Base-by-base conservation (phyloP, 2,329 filamentous ascomycete genomes). In the Didymella lethalis region DNA sequence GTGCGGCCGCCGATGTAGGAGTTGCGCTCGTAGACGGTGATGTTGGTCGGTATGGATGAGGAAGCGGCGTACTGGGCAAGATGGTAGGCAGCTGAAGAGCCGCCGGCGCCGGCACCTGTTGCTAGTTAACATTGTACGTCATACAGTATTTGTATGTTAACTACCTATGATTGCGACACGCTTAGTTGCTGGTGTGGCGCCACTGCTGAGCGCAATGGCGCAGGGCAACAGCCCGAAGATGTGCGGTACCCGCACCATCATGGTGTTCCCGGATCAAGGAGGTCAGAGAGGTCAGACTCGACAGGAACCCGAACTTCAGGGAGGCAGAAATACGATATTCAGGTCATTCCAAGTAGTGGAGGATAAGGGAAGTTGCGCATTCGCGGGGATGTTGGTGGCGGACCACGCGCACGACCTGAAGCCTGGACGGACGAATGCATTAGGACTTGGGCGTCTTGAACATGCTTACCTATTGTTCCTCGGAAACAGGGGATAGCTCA, bases 21-120 rank as follows among this genome's bases (percentile, higher is more conserved):
- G 16, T 87, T 88, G 66, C 89, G 90, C 72, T 99, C 95, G 75
- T 94, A 97, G 28, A 99, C 82, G 23, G 93, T 96, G 68, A 98
- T 89, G 65, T 96, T 90, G 58, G 94, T 73, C 2, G 83, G 79
- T 18, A 90, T 76, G n/a, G 83, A 75, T 25, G 80, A 81, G 57
- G 85, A 78, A 4, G 85, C 78, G 23, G 91, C 90, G 75, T 88
- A 93, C 70, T 89, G 86, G 38, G 84, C 84, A 46, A 99, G 82
- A 71, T 94, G 87, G 77, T 95, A 97, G 0, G 95, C 93, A 2
- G 93, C 83, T 2, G 93, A 96, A 4, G 95, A 87, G 29, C 95
- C 95, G 29, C 88, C 94, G 43, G 95, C 89, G 46, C 95, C 95
- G 66, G 94, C 94, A 62, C 95, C 94, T 96, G 40, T 25, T 4